These are phyloP conservation scores for Colletotrichum abscissum DNA, from an alignment of 2,329 filamentous ascomycete genomes.

Conservation along the genomic window DNA sequence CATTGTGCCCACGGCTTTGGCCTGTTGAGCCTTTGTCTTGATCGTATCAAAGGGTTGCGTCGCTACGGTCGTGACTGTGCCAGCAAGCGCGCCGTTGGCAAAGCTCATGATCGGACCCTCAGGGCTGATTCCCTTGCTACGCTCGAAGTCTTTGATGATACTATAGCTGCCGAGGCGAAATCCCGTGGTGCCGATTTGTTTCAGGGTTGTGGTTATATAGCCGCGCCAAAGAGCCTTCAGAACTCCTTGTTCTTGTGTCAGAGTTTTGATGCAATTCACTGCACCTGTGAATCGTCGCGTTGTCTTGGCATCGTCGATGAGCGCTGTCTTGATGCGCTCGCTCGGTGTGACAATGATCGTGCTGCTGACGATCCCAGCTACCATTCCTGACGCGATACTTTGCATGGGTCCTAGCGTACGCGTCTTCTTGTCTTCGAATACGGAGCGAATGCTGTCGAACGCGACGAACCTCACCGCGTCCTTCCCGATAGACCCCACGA, in stretches of 20 bases:
- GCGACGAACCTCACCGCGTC: constrained; percentile 26
- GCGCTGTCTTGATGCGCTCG: constrained; percentile 25
- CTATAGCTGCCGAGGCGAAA: constrained; percentile 26
- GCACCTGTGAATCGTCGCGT: constrained; percentile 8
- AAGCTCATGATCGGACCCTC: constrained; percentile 22
- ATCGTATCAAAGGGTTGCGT: constrained; percentile 27
- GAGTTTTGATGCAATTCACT: constrained; percentile 1
- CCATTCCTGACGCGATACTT: constrained; percentile 25
- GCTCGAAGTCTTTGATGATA: constrained; percentile 30
- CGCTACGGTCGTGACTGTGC: constrained; percentile 17
- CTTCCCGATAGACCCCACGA: constrained; percentile 24
- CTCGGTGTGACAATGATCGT: constrained; percentile 25
- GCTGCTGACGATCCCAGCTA: constrained; percentile 8
- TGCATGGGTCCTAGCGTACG: constrained; percentile 5
- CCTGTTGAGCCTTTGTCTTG: constrained; percentile 27
- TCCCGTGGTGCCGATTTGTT: constrained; percentile 25
- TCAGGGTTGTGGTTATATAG: constrained; percentile 21
- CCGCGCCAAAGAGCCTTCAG: constrained; percentile 15
- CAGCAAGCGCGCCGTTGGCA: constrained; percentile 22
- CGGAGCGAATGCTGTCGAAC: constrained; percentile 27
- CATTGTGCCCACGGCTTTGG: constrained; percentile 19
- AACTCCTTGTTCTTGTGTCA: constrained; percentile 7
- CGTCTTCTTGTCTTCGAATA: constrained; percentile 1
- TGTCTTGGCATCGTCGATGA: constrained; percentile 27
- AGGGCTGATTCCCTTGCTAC: not conserved